Base-by-base conservation (phyloP, 306 rosid genomes). In the Cucurbita maxima region DNA sequence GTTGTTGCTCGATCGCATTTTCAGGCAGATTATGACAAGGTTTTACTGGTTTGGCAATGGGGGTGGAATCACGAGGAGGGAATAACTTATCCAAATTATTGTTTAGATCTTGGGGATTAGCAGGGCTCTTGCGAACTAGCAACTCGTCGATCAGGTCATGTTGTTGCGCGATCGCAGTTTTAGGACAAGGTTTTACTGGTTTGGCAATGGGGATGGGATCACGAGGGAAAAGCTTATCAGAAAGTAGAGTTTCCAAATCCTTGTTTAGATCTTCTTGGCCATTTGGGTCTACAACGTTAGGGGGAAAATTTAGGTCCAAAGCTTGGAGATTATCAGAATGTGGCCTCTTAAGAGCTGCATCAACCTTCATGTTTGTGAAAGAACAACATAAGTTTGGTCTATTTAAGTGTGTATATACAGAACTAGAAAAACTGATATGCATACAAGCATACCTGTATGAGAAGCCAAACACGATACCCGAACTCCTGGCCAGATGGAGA, bases 391-490 rank as follows among this genome's bases (percentile, higher is more conserved):
- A 44, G 43, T 20, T 16, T 12, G 51, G 62, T 61, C 60, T 7
- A 57, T 16, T 15, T 50, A 60, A 59, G 75, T 58, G 58, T 36
- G 15, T 11, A 14, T 36, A 14, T 36, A 61, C 54, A 37, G 58
- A 14, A 16, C 19, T 4, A 40, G 22, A 40, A 53, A 58, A 20
- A 53, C 41, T 66, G 54, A 30, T 30, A 68, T 5, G 75, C 20
- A 37, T 44, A 54, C 22, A 43, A 56, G 73, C 3, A 47, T 81
- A 95, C 99, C 92, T 83, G 90, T 74, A 95, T 83, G 58, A 83
- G 85, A 60, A 91, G 97, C 99, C 99, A 95, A 70, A 91, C 90
- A 75, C 92, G 91, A 57, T 95, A 96, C 51, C 99, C 99, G 85
- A 89, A 95, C 76, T 58, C 83, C 55, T 86, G 87, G 47, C 97